Conservation (phyloP, 129 eudicot species). For the Smallanthus sonchifolius region DNA sequence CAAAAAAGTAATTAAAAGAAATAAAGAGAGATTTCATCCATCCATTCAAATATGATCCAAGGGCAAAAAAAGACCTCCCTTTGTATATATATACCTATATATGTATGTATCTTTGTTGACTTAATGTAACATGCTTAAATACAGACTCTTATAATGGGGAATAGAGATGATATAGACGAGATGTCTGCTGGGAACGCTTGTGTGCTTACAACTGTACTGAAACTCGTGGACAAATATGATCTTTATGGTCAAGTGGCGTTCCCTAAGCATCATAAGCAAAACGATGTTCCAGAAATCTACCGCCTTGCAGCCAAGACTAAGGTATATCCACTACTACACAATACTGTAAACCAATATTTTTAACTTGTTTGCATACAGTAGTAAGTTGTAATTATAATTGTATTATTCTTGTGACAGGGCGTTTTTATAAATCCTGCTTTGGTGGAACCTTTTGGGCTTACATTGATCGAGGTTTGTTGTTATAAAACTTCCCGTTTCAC, state of each 20-base stretch:
- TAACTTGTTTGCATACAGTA: slow-evolving; percentile 13
- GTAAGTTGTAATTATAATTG: not conserved
- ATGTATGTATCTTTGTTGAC: not conserved
- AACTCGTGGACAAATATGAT: slow-evolving; percentile 75
- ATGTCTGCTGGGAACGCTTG: slow-evolving; percentile 71
- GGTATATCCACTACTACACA: slow-evolving; percentile 31
- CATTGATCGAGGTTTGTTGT: slow-evolving; percentile 76
- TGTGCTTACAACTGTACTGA: slow-evolving; percentile 76
- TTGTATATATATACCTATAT: not conserved
- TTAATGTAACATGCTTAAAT: not conserved
- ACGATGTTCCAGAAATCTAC: slow-evolving; percentile 87
- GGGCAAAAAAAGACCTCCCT: not conserved
- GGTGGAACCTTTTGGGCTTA: slow-evolving; percentile 93
- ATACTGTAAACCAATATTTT: not conserved
- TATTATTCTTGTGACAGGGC: slow-evolving; percentile 46
- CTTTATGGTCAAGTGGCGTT: slow-evolving; percentile 92
- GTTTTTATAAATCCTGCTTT: slow-evolving; percentile 93
- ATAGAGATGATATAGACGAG: slow-evolving; percentile 87
- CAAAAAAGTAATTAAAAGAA: too few species aligned
- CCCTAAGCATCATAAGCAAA: slow-evolving; percentile 93
- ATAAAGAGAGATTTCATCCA: not conserved
- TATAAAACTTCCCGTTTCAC: not conserved
- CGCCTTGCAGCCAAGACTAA: slow-evolving; percentile 84
- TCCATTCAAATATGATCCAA: not conserved
- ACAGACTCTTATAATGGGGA: slow-evolving; percentile 93